Evolutionary conservation across 768 basidiomycete genomes (phyloP), one percentile per base, ranked within the genome.

Genomic region (Solioccasus polychromus): DNA sequence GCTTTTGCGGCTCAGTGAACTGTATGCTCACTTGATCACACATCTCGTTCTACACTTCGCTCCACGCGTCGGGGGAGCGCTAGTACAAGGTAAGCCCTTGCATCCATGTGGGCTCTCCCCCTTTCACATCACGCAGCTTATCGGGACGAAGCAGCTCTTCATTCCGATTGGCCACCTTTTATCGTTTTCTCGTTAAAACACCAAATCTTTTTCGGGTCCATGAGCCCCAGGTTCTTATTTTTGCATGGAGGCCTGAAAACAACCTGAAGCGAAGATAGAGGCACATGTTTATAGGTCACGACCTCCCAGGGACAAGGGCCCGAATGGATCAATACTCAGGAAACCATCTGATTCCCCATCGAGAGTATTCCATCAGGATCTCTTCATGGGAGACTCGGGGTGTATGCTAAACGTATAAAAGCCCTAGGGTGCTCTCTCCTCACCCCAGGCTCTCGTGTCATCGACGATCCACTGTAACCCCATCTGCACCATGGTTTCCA

Each of bases 401-500:
- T 10, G 18, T 18, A 15, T 39, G 8, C 20, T 26, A 10, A 35
- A 39, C 19, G 18, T 51, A 62, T 59, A 56, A 56, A 55, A 15
- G 35, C 12, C 15, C n/a, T 7, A 29, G 10, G 26, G 25, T 34
- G 9, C 10, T 4, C 39, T 23, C 40, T 26, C 28, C 26, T 1
- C 9, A 28, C 35, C 30, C 18, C 35, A 47, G 48, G 29, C 25
- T 40, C 30, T 9, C 24, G 9, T 18, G 5, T 8, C 31, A 57
- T 31, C 26, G 14, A 36, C 35, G 15, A 44, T 46, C 26, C 25
- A 30, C 23, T 39, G 26, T n/a, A 35, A 15, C 29, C n/a, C 29
- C 23, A 28, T 26, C 19, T 3, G 17, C 43, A 45, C 5, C 17
- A 61, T 60, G 59, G 42, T 55, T 32, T 58, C 50, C 48, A 55